Evolutionary conservation across 768 basidiomycete genomes (phyloP).

Genomic region (Amanita molliuscula): DNA sequence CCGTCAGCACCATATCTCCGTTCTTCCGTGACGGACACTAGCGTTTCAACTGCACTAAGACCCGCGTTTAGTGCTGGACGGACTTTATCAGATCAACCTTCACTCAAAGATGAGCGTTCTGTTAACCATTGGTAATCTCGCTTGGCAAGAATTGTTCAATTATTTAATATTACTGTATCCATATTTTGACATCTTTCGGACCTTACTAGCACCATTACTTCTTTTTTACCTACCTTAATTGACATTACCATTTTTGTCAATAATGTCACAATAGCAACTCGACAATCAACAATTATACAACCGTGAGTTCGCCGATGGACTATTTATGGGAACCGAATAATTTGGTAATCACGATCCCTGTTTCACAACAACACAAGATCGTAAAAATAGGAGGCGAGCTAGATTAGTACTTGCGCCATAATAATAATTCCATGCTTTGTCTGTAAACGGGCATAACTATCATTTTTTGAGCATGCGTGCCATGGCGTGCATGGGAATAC

Average conservation of each 20-base stretch:
- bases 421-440: too few species aligned
- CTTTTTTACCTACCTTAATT: neutral
- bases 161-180: neutral
- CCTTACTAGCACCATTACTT: neutral
- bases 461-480: neutral
- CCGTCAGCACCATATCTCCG: conserved; percentile 21
- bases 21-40: conserved; percentile 16
- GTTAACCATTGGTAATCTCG: neutral
- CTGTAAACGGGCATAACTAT: neutral
- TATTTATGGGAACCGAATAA: neutral
- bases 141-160: neutral
- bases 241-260: neutral
- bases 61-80: conserved; percentile 18
- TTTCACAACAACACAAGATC: neutral
- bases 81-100: neutral
- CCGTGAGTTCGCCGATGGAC: neutral
- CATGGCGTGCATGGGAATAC: too few species aligned
- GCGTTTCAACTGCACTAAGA: conserved; percentile 25
- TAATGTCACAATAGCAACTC: neutral
- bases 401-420: neutral
- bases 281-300: neutral
- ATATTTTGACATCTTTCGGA: neutral
- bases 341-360: neutral
- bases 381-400: neutral
- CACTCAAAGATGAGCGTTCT: neutral